Evolutionary conservation across 805 yeast genomes (phyloP), one percentile per base, ranked within the genome.

Genomic region (Clavispora fructus): DNA sequence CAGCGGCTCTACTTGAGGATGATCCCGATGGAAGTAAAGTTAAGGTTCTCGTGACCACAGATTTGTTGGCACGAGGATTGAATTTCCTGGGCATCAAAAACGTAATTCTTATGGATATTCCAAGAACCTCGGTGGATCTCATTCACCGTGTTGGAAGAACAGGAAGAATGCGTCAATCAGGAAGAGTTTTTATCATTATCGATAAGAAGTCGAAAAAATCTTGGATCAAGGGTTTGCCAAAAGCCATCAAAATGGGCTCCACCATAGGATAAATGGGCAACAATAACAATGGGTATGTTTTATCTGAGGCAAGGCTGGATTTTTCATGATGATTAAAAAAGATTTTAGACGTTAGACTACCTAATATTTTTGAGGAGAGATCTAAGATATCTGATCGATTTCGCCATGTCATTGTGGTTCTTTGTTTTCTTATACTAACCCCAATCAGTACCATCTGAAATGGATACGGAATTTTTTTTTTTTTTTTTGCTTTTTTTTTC

Each of bases 101-200:
- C 56, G 87, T 92, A 11, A 74, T 92, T 26, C 67, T 94, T 42
- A 85, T 83, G 69, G 97, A 92, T 60, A 79, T 90, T 39, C 99
- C 99, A 6, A 77, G 78, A 44, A 83, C 85, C 13, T 79, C 97
- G 0, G 83, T 88, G 16, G 98, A 92, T 64, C 71, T 92, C 49
- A 81, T 92, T 17, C 98, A 92, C 62, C 73, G 99, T 50, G 85
- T 88, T 1, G 99, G 99, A 1, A 79, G 99, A 67, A 92, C 97
- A 0, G 97, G 97, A 3, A 71, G 99, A 62, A 83, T 91, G 86
- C 87, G 85, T 39, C 89, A 85, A 58, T 75, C 85, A 32, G 99
- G 99, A 12, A 76, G 96, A 50, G 97, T 88, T 1, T 84, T 89
- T 51, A 70, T 94, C 58, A 79, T 92, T 43, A 83, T 85, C 26